Percentiles rank a stretch among this genome's conserved stretches.
Conservation (phyloP, 768 basidiomycete species). For the Suillus brevipes region DNA sequence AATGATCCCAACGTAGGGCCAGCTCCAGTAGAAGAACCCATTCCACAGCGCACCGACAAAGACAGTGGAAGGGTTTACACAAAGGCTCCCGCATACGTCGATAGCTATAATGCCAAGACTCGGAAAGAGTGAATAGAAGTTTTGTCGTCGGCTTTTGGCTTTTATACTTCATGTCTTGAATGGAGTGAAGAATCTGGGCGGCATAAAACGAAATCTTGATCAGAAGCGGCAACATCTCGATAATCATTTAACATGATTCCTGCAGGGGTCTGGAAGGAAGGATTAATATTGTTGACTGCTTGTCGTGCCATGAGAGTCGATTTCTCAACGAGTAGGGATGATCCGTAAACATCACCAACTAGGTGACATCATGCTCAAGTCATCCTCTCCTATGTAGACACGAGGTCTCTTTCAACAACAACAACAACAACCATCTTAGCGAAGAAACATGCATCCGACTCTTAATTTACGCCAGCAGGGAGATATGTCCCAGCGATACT, state of each 20-base stretch:
- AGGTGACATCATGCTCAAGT: constrained; percentile 30
- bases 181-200: too few relatives aligned
- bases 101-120: constrained; percentile 1
- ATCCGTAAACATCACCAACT: constrained; percentile 10
- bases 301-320: neutral
- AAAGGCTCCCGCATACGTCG: constrained; percentile 8
- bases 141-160: neutral
- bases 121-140: neutral
- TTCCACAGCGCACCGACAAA: constrained; percentile 10
- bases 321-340: neutral
- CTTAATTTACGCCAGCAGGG: constrained; percentile 23
- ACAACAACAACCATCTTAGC: constrained; percentile 1
- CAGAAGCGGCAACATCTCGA: neutral
- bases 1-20: constrained; percentile 4
- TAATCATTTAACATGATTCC: neutral
- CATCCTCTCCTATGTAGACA: constrained; percentile 23
- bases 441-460: constrained; percentile 25
- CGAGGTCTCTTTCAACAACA: neutral
- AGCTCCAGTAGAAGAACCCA: constrained; percentile 10
- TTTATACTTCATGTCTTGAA: too few relatives aligned
- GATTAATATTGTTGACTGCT: neutral
- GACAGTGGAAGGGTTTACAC: constrained; percentile 14
- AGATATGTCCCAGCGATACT: constrained; percentile 29
- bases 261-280: neutral
- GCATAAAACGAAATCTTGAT: neutral